Conservation (phyloP, 83 land plant species). For the Thuja plicata region DNA sequence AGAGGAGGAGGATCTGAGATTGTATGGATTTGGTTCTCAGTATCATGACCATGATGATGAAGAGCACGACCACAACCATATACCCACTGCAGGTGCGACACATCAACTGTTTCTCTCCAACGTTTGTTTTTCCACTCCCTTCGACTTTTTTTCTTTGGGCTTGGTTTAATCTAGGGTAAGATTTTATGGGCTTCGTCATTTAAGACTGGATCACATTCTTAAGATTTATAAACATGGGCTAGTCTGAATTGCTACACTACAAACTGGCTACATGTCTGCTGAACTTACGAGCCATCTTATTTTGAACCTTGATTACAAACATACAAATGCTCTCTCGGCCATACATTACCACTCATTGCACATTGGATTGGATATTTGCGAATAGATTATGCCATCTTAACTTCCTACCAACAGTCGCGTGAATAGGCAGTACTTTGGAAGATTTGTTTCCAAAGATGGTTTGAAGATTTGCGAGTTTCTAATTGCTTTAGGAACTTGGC, state of each 20-base stretch:
- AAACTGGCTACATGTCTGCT: neutral
- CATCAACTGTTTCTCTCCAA: neutral
- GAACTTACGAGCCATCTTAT: neutral
- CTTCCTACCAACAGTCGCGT: neutral
- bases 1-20: constrained; percentile 75
- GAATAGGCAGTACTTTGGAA: neutral
- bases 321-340: neutral
- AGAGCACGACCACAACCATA: neutral
- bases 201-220: neutral
- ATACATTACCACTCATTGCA: neutral
- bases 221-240: too few relatives aligned
- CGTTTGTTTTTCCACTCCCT: neutral
- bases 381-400: neutral
- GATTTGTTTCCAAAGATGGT: neutral
- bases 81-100: constrained; percentile 9
- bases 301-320: neutral
- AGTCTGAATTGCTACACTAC: neutral
- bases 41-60: constrained; percentile 29
- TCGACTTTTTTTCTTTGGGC: neutral
- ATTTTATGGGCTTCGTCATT: neutral
- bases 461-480: neutral
- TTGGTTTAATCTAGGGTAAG: neutral
- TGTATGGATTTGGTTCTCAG: constrained; percentile 33
- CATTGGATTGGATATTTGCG: neutral
- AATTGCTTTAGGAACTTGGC: neutral